Evolutionary conservation across 2,329 filamentous ascomycete genomes (phyloP).

Genomic region (Akanthomyces lecanii): DNA sequence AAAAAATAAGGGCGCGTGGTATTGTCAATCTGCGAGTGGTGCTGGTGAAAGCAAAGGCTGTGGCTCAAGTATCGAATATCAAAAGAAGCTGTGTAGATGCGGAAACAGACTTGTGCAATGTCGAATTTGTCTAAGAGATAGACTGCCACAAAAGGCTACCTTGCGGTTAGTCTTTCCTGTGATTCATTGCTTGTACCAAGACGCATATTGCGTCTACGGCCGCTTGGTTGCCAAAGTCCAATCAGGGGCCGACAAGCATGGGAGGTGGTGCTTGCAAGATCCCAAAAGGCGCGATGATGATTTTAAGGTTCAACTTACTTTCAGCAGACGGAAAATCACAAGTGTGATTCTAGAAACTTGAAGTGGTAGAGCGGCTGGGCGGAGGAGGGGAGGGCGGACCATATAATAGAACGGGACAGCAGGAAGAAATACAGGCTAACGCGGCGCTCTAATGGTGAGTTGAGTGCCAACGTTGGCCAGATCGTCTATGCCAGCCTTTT

Average conservation of each 20-base stretch:
- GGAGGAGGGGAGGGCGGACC: conserved; percentile 7
- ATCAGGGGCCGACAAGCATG: not conserved
- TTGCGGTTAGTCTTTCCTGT: not conserved
- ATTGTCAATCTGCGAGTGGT: not conserved
- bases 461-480: conserved; percentile 4
- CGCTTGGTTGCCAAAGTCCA: not conserved
- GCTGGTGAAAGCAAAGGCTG: not conserved
- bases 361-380: not conserved
- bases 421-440: conserved; percentile 8
- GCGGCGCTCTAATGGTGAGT: not conserved
- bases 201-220: not conserved
- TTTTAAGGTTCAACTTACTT: not conserved
- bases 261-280: not conserved
- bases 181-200: not conserved
- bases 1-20: not conserved
- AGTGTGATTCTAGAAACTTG: not conserved
- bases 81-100: not conserved
- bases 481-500: not conserved
- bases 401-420: conserved; percentile 6
- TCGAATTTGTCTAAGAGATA: not conserved
- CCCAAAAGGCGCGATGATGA: not conserved
- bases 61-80: not conserved
- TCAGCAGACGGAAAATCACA: not conserved
- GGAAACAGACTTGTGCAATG: not conserved
- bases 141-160: not conserved